Percentiles rank a stretch among this genome's conserved stretches.
Conservation (phyloP, 805 yeast species). For the Yarrowia sp. region DNA sequence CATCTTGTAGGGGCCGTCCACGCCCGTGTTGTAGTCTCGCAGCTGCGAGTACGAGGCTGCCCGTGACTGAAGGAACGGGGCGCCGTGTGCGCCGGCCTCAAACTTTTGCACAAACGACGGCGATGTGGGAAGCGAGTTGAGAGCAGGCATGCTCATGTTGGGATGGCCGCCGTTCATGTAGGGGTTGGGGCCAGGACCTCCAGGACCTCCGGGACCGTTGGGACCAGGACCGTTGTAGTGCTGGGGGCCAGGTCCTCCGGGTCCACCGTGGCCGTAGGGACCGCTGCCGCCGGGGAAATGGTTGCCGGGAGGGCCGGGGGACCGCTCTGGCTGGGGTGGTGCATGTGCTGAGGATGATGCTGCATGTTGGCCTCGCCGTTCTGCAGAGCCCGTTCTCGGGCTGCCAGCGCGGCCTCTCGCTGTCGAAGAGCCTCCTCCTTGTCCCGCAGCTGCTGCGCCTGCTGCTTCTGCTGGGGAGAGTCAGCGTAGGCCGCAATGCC, state of each 20-base stretch:
- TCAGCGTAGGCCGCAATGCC: background rate
- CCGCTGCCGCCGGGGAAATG: constrained; percentile 12
- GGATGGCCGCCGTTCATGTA: constrained; percentile 26
- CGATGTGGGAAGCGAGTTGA: constrained; percentile 22
- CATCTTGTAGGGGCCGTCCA: constrained; percentile 19
- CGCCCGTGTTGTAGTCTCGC: constrained; percentile 24
- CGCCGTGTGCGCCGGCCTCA: constrained; percentile 20
- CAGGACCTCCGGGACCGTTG: background rate
- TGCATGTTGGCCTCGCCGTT: background rate
- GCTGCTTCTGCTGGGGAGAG: constrained; percentile 22
- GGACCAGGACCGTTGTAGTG: background rate
- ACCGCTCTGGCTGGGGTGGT: background rate
- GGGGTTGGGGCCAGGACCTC: constrained; percentile 9
- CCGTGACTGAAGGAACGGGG: constrained; percentile 18
- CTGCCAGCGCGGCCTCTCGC: constrained; percentile 17
- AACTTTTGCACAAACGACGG: constrained; percentile 21
- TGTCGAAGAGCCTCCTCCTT: constrained; percentile 23
- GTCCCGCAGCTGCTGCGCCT: constrained; percentile 21
- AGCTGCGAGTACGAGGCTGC: constrained; percentile 25
- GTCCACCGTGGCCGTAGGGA: constrained; percentile 23
- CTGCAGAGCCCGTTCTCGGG: constrained; percentile 25
- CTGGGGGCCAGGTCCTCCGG: background rate
- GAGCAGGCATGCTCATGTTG: constrained; percentile 24
- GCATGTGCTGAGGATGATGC: background rate
- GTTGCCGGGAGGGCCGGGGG: background rate